Conservation (phyloP, 2,329 filamentous ascomycete genomes). For the Fusarium succisae region DNA sequence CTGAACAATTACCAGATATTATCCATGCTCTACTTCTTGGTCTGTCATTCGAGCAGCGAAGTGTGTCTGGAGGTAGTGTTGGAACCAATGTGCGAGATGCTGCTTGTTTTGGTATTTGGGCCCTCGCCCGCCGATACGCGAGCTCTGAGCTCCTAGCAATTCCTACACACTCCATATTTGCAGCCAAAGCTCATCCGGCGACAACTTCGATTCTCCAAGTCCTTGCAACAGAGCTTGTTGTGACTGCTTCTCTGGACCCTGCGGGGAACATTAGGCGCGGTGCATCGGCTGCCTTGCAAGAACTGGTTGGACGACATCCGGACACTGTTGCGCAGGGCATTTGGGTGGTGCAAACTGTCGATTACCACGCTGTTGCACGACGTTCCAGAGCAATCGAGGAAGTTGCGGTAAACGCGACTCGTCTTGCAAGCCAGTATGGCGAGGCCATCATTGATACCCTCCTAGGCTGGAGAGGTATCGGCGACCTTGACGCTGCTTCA, state of each 20-base stretch:
- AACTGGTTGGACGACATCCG: conserved; percentile 91
- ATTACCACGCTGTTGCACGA: conserved; percentile 94
- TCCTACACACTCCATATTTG: conserved; percentile 56
- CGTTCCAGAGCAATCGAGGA: conserved; percentile 82
- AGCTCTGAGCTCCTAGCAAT: conserved; percentile 79
- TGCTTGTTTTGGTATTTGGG: conserved; percentile 96
- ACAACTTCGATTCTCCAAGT: conserved; percentile 72
- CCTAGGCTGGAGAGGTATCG: conserved; percentile 88
- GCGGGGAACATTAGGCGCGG: conserved; percentile 93
- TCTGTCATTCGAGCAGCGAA: conserved; percentile 88
- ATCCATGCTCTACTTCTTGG: conserved; percentile 81
- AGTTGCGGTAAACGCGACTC: conserved; percentile 75
- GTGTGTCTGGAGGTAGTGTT: conserved; percentile 82
- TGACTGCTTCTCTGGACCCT: conserved; percentile 85
- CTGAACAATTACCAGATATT: conserved; percentile 74
- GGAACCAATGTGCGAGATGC: conserved; percentile 94
- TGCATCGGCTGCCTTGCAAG: conserved; percentile 91
- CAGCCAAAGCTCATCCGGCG: conserved; percentile 50
- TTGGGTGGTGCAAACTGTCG: conserved; percentile 84
- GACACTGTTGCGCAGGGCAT: conserved; percentile 86
- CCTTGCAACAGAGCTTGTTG: conserved; percentile 82
- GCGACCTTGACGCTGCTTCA: conserved; percentile 78
- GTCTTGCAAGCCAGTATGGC: conserved; percentile 75
- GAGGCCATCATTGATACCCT: conserved; percentile 75
- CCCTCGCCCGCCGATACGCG: conserved; percentile 84